Evolutionary conservation across 2,329 filamentous ascomycete genomes (phyloP).

Genomic region (Ceratocystis variospora): DNA sequence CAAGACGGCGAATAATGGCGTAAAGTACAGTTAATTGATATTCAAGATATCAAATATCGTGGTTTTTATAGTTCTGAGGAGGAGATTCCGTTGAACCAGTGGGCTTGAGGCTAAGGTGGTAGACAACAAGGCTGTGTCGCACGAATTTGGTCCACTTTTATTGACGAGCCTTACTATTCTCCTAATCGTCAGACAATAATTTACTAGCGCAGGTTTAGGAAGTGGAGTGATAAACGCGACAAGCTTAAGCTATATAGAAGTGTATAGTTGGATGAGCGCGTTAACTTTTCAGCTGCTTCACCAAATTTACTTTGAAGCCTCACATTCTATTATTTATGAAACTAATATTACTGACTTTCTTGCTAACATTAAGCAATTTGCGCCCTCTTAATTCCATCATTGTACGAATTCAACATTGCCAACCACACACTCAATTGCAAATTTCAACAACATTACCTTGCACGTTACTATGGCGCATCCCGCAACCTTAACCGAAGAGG

Average conservation of each 20-base stretch:
- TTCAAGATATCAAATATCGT: neutral
- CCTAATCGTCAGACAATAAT: too few relatives aligned
- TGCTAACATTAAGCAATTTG: too few relatives aligned
- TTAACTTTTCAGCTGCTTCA: neutral
- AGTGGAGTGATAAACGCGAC: too few relatives aligned
- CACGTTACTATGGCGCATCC: slow-evolving; percentile 13
- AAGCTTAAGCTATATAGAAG: too few relatives aligned
- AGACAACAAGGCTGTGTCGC: neutral
- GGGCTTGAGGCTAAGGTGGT: neutral
- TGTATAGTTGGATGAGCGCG: neutral
- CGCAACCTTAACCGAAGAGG: slow-evolving; percentile 35
- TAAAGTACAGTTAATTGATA: neutral
- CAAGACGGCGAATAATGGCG: neutral
- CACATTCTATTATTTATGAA: too few relatives aligned
- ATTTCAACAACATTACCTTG: neutral
- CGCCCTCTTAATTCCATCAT: too few relatives aligned
- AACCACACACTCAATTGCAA: neutral
- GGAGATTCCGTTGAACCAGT: neutral
- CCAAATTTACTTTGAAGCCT: neutral
- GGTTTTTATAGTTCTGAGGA: neutral
- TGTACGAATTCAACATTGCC: neutral
- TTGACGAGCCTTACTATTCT: neutral
- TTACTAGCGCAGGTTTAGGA: too few relatives aligned
- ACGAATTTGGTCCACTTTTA: neutral
- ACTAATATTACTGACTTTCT: too few relatives aligned